These are phyloP conservation scores for Miamiensis avidus DNA, from an alignment of 169 alveolate species.

Conservation along the genomic window DNA sequence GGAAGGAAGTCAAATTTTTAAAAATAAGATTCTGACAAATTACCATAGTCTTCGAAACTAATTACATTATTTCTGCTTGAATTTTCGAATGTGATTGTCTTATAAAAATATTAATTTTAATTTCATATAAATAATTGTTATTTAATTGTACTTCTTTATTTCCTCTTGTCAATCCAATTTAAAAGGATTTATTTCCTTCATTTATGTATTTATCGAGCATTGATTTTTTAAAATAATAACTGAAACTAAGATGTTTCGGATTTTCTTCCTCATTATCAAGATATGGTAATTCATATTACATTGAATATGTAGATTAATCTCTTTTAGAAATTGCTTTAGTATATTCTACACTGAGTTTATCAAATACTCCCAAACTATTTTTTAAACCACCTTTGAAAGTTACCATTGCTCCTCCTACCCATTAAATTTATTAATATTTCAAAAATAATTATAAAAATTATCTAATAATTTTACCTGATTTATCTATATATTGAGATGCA, in stretches of 20 bases:
- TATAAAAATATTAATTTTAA: too few species aligned
- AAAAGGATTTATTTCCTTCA: neutral
- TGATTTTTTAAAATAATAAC: neutral
- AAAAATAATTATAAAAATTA: too few species aligned
- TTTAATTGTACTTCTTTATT: neutral
- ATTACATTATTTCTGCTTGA: neutral
- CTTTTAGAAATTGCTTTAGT: neutral
- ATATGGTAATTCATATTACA: neutral
- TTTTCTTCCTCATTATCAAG: neutral
- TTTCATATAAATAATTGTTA: too few species aligned
- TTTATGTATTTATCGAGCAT: neutral
- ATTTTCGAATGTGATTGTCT: neutral
- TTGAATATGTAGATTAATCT: neutral
- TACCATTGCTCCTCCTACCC: neutral
- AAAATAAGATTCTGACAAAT: neutral
- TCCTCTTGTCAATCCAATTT: neutral
- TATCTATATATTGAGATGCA: neutral
- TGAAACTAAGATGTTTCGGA: neutral
- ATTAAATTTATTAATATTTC: too few species aligned
- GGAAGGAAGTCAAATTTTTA: neutral
- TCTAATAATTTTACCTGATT: neutral
- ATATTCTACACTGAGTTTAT: neutral
- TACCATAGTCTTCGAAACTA: neutral
- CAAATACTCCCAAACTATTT: neutral
- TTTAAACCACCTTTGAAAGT: neutral